Evolutionary conservation across 495 filamentous ascomycete species (phyloP).

Genomic region (Talaromyces stipitatus): DNA sequence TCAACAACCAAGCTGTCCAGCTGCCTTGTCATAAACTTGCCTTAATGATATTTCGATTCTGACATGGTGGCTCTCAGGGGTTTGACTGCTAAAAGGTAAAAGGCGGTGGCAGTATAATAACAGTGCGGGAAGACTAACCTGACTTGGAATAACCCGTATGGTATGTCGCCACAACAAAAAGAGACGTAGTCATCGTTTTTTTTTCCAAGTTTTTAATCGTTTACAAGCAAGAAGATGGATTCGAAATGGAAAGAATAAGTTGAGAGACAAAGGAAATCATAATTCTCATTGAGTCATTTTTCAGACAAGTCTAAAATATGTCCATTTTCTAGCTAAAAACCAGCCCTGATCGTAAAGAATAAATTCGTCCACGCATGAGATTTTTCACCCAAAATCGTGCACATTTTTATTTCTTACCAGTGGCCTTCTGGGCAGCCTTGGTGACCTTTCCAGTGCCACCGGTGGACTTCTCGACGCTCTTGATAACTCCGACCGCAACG

Average conservation of each 20-base stretch:
- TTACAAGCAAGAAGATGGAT: not conserved
- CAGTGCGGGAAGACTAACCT: not conserved
- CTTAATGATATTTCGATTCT: not conserved
- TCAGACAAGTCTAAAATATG: slow-evolving; percentile 3
- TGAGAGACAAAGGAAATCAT: slow-evolving; percentile 1
- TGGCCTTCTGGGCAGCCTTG: slow-evolving; percentile 60
- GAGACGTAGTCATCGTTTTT: not conserved
- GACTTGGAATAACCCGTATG: not conserved
- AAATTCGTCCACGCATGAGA: not conserved
- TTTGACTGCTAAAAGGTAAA: not conserved
- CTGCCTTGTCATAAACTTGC: not conserved
- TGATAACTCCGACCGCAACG: slow-evolving; percentile 96
- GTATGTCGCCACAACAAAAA: not conserved
- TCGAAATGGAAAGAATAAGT: not conserved
- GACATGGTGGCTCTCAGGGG: not conserved
- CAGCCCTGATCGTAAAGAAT: slow-evolving; percentile 2
- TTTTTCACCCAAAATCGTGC: slow-evolving; percentile 1
- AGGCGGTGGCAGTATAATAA: not conserved
- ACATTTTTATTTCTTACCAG: slow-evolving; percentile 52
- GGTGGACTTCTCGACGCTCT: slow-evolving; percentile 73
- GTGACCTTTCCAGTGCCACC: slow-evolving; percentile 64
- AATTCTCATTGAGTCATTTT: slow-evolving; percentile 5
- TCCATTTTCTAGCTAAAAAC: slow-evolving; percentile 1
- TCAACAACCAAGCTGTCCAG: not conserved
- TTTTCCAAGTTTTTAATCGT: too few species aligned